Conservation (phyloP, 257 asterid species). For the Eustoma russellianum region DNA sequence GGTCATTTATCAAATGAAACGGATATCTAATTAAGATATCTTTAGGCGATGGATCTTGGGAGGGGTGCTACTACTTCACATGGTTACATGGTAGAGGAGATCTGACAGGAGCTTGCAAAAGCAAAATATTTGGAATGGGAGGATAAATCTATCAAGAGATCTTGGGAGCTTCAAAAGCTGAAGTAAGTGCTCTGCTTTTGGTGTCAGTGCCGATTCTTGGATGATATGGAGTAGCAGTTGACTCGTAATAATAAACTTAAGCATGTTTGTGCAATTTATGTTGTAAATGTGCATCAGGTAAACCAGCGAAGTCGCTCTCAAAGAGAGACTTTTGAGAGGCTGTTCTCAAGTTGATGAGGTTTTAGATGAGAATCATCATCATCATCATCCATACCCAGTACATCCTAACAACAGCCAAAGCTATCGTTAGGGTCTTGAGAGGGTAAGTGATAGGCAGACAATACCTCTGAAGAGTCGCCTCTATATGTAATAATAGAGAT, state of each 20-base stretch:
- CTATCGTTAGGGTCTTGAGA: too few relatives aligned
- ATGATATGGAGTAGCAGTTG: too few relatives aligned
- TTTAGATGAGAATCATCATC: too few relatives aligned
- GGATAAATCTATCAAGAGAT: constrained; percentile 52
- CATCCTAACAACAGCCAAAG: too few relatives aligned
- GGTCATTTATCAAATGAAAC: too few relatives aligned
- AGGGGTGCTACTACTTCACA: constrained; percentile 56
- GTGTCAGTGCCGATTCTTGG: too few relatives aligned
- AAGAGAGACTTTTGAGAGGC: constrained; percentile 42
- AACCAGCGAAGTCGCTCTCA: constrained; percentile 63
- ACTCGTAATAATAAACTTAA: too few relatives aligned
- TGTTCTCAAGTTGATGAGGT: constrained; percentile 30
- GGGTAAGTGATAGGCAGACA: too few relatives aligned
- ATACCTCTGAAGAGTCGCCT: too few relatives aligned
- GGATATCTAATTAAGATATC: background rate
- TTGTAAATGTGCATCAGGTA: constrained; percentile 34
- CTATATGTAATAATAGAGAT: too few relatives aligned
- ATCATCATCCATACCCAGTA: too few relatives aligned
- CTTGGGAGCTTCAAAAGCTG: constrained; percentile 64
- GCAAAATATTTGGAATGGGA: constrained; percentile 87
- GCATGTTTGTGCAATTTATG: constrained; percentile 12
- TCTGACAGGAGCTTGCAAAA: constrained; percentile 86
- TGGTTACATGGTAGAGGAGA: constrained; percentile 88
- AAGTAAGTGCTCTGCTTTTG: constrained; percentile 32
- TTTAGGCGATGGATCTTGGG: constrained; percentile 83